Evolutionary conservation across 179 eudicot genomes (phyloP).

Genomic region (Carnegiea gigantea): DNA sequence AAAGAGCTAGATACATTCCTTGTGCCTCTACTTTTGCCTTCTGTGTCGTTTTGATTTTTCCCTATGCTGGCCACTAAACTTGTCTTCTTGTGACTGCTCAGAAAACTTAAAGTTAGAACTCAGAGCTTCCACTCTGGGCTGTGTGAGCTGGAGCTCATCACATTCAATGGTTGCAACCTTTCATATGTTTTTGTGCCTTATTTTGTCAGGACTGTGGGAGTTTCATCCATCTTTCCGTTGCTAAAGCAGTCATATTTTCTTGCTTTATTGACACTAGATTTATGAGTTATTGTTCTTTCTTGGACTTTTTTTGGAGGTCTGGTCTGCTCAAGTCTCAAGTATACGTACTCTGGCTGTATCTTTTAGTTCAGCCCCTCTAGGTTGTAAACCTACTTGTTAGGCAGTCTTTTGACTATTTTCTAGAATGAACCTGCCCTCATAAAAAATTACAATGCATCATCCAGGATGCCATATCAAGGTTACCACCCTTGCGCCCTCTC

Average conservation of each 20-base stretch:
- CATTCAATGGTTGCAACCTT: not conserved
- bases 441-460: constrained; percentile 7
- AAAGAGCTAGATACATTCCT: not conserved
- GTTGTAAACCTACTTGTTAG: not conserved
- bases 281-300: not conserved
- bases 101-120: too few species aligned
- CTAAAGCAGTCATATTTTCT: not conserved
- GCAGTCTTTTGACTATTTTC: not conserved
- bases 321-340: not conserved
- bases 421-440: not conserved
- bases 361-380: not conserved
- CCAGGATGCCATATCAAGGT: constrained; percentile 67
- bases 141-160: not conserved
- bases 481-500: constrained; percentile 81
- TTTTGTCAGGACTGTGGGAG: not conserved
- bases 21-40: not conserved
- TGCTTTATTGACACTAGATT: not conserved
- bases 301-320: not conserved
- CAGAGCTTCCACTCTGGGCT: too few species aligned
- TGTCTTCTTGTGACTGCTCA: too few species aligned
- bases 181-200: not conserved
- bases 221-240: too few species aligned
- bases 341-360: not conserved
- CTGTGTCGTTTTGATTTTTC: not conserved
- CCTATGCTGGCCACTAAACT: too few species aligned